These are phyloP conservation scores for Malus asiatica DNA, from an alignment of 306 rosid genomes.

Conservation along the genomic window DNA sequence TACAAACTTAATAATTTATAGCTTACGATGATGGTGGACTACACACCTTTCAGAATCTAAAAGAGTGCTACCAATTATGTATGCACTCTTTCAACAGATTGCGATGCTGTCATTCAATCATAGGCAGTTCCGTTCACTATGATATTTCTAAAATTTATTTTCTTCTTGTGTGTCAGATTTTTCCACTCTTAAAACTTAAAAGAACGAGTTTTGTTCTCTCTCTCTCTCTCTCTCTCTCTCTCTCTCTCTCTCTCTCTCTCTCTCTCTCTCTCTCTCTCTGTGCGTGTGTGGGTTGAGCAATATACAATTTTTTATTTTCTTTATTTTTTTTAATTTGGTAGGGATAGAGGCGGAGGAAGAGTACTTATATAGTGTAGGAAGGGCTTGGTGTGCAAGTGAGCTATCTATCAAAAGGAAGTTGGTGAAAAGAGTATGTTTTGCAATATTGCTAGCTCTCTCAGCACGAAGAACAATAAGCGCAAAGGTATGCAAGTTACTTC, in stretches of 20 bases:
- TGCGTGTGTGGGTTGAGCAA: not conserved
- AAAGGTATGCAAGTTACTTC: not conserved
- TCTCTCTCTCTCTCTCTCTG: not conserved
- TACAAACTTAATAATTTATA: not conserved
- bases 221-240: too few species aligned
- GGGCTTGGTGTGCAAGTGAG: not conserved
- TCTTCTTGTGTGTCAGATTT: not conserved
- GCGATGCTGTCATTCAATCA: not conserved
- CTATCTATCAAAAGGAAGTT: not conserved
- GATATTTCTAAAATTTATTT: not conserved
- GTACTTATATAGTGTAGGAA: not conserved
- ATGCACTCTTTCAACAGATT: not conserved
- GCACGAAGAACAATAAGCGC: not conserved
- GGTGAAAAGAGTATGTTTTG: not conserved
- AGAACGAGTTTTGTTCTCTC: not conserved
- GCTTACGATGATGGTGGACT: slow-evolving; percentile 5
- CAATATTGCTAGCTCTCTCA: not conserved
- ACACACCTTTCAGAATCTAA: not conserved
- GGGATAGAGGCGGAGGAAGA: not conserved
- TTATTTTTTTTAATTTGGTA: not conserved
- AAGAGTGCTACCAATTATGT: not conserved
- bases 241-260: not conserved
- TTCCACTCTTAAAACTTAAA: not conserved
- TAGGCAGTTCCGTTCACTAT: not conserved
- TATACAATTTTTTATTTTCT: not conserved